Evolutionary conservation across 2,329 filamentous ascomycete genomes (phyloP).

Genomic region (Blastomyces emzantsi): DNA sequence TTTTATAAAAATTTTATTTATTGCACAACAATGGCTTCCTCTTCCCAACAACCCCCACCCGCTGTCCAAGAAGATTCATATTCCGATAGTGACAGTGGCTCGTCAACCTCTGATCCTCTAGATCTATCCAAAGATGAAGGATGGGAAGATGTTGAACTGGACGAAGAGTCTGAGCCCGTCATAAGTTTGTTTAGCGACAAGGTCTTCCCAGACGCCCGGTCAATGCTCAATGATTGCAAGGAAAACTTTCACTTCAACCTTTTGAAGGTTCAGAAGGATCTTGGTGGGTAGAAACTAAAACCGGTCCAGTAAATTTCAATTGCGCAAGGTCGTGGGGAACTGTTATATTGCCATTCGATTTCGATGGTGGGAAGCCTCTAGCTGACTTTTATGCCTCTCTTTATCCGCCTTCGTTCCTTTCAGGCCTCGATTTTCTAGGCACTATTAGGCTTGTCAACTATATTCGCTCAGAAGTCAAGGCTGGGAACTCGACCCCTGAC

Average conservation of each 20-base stretch:
- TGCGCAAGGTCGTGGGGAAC: conserved; percentile 9
- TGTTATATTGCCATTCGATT: conserved; percentile 10
- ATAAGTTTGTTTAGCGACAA: conserved; percentile 60
- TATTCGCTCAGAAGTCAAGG: conserved; percentile 41
- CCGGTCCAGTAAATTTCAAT: conserved; percentile 1
- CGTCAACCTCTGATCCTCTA: conserved; percentile 23
- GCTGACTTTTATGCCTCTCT: conserved; percentile 17
- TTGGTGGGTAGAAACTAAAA: conserved; percentile 33
- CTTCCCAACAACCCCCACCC: background rate
- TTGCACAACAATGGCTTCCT: background rate
- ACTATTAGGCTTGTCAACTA: conserved; percentile 69
- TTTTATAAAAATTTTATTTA: conserved; percentile 10
- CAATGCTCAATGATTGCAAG: conserved; percentile 62
- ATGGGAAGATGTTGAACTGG: conserved; percentile 53
- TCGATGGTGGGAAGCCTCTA: conserved; percentile 18
- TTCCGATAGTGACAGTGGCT: conserved; percentile 18
- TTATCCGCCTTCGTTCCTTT: conserved; percentile 19
- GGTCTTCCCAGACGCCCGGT: conserved; percentile 53
- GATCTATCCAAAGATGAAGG: conserved; percentile 44
- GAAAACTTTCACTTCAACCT: conserved; percentile 60
- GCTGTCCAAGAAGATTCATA: conserved; percentile 11
- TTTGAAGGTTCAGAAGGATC: conserved; percentile 46
- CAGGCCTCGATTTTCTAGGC: conserved; percentile 62
- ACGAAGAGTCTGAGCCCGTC: conserved; percentile 54
- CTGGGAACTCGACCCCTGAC: conserved; percentile 42